phyloP scores from a whole-genome alignment of 179 eudicot genomes.

The Sideroxylon spinosum region DNA sequence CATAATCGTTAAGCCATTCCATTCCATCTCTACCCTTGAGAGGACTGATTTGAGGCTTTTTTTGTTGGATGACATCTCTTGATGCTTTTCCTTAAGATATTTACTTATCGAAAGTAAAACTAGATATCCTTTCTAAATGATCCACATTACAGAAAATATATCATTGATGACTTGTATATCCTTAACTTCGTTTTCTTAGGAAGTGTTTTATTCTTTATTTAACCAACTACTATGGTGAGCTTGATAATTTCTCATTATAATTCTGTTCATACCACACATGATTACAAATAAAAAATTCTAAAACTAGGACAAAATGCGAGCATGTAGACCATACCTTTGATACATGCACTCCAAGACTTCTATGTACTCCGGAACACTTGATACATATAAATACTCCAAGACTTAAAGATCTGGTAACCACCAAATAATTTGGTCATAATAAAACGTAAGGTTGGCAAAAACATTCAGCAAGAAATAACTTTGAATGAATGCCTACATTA shows the following conservation, averaged over 20 bases:
- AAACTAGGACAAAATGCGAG: not conserved
- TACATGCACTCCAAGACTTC: slow-evolving; percentile 98
- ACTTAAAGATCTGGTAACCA: slow-evolving; percentile 57
- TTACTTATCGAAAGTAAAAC: too few relatives aligned
- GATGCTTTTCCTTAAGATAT: too few relatives aligned
- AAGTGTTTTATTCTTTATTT: not conserved
- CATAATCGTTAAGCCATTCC: too few relatives aligned
- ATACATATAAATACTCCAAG: slow-evolving; percentile 89
- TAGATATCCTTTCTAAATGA: too few relatives aligned
- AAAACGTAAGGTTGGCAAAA: not conserved
- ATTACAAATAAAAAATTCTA: not conserved
- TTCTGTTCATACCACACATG: not conserved
- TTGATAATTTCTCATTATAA: not conserved
- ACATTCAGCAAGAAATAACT: not conserved
- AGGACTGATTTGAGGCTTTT: too few relatives aligned
- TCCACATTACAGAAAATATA: too few relatives aligned
- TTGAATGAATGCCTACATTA: not conserved
- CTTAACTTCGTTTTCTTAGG: not conserved
- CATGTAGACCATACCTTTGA: slow-evolving; percentile 54
- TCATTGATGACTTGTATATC: too few relatives aligned
- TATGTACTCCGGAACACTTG: slow-evolving; percentile 92
- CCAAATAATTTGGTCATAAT: slow-evolving; percentile 6
- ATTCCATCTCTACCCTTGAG: too few relatives aligned
- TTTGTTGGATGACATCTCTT: too few relatives aligned
- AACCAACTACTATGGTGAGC: not conserved